phyloP scores from a whole-genome alignment of 2,329 filamentous ascomycete genomes.

The Colletotrichum musae region DNA sequence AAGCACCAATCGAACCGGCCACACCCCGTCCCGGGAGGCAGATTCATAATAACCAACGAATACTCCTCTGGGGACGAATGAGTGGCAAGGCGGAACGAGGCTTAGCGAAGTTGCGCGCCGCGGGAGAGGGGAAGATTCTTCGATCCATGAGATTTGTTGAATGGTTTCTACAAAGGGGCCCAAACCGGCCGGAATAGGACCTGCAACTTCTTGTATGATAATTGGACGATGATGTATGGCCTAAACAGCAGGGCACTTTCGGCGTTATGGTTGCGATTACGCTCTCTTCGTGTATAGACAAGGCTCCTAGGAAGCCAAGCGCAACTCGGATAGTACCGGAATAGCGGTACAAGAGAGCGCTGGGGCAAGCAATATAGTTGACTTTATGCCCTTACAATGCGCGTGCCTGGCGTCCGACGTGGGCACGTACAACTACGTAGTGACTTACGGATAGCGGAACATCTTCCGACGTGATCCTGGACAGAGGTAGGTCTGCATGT shows the following conservation, averaged over 20 bases:
- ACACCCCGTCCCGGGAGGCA: background rate
- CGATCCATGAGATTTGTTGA: background rate
- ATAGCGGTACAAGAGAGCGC: slow-evolving; percentile 13
- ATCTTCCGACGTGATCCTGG: too few relatives aligned
- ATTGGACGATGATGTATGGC: slow-evolving; percentile 39
- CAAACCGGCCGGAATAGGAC: slow-evolving; percentile 18
- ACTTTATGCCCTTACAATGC: slow-evolving; percentile 12
- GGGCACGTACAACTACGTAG: too few relatives aligned
- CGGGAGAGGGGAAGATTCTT: background rate
- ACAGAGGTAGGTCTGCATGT: too few relatives aligned
- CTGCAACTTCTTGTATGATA: slow-evolving; percentile 41
- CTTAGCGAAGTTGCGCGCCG: too few relatives aligned
- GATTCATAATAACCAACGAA: background rate
- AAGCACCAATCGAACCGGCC: background rate
- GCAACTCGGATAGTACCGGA: slow-evolving; percentile 6
- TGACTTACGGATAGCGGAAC: background rate
- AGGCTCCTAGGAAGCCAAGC: slow-evolving; percentile 25
- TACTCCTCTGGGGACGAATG: background rate
- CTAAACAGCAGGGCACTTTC: slow-evolving; percentile 35
- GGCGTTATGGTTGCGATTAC: slow-evolving; percentile 38
- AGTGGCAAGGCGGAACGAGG: background rate
- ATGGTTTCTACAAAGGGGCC: slow-evolving; percentile 18
- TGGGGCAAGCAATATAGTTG: slow-evolving; percentile 30
- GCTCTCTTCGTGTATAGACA: slow-evolving; percentile 36
- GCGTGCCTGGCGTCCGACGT: background rate